A percentile compares a stretch with the other conserved stretches of the same genome.
phyloP scores from a whole-genome alignment of 2,329 filamentous ascomycete genomes.

The Sclerotinia borealis region DNA sequence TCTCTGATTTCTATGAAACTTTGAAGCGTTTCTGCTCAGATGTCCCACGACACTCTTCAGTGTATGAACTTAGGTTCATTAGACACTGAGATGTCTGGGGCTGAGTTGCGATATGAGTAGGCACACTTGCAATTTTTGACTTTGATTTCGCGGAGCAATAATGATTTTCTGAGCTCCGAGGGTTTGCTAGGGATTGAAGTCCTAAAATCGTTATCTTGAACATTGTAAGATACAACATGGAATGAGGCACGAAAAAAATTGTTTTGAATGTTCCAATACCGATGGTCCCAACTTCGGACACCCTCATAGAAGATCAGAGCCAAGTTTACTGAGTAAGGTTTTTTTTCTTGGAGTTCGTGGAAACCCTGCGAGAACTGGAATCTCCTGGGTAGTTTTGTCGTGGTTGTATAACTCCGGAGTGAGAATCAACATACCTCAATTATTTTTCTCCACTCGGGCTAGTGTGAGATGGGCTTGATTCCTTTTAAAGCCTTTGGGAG shows the following conservation, averaged over 20 bases:
- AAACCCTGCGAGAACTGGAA: background rate
- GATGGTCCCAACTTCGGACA: background rate
- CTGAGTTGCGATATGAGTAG: no score
- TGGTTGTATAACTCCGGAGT: background rate
- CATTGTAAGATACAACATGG: background rate
- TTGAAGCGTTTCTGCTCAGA: no score
- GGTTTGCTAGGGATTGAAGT: background rate
- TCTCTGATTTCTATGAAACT: background rate
- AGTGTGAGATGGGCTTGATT: background rate
- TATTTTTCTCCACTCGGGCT: background rate
- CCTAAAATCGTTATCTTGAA: background rate
- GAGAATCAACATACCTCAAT: background rate
- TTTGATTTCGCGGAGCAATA: background rate
- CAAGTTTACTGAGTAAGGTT: background rate
- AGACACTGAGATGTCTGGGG: no score
- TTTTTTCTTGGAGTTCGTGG: background rate
- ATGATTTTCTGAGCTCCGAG: slow-evolving; percentile 2
- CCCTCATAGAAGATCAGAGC: background rate
- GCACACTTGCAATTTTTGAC: background rate
- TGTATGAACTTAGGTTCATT: no score
- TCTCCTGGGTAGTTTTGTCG: background rate
- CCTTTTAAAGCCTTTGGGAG: background rate
- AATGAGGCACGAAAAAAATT: background rate
- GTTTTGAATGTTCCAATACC: background rate
- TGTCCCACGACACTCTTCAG: no score